Conservation (phyloP, 768 basidiomycete species). For the Collybia mongolica region DNA sequence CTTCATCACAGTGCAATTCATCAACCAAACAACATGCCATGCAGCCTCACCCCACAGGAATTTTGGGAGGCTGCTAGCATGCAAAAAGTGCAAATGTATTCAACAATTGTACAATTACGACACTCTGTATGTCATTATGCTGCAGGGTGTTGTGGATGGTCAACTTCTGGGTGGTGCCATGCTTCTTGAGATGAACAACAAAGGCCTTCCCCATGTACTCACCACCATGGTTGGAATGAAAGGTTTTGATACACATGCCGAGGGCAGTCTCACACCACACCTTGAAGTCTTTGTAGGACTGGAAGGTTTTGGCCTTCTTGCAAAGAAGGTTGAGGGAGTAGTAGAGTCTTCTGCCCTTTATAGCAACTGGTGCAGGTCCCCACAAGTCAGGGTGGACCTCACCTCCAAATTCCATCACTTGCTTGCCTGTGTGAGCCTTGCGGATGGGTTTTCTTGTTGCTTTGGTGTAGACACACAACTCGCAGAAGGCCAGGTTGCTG, state of each 20-base stretch:
- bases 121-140: conserved; percentile 42
- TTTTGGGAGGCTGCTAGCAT: conserved; percentile 29
- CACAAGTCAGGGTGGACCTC: too few relatives aligned
- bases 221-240: conserved; percentile 34
- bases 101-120: conserved; percentile 33
- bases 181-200: conserved; percentile 15
- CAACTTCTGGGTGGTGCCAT: conserved; percentile 34
- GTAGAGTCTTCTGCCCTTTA: too few relatives aligned
- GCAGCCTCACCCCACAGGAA: conserved; percentile 39
- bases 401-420: conserved; percentile 20
- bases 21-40: conserved; percentile 30
- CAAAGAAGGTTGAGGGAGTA: conserved; percentile 19
- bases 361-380: too few relatives aligned
- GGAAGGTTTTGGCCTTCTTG: conserved; percentile 20
- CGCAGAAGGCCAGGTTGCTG: conserved; percentile 30
- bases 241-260: conserved; percentile 17
- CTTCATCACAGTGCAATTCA: conserved; percentile 19
- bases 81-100: conserved; percentile 33
- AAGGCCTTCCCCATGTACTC: conserved; percentile 34
- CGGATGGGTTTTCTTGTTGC: conserved; percentile 28
- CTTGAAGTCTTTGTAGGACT: conserved; percentile 23
- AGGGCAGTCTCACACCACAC: conserved; percentile 27
- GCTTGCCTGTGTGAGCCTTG: conserved; percentile 26
- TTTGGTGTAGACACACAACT: conserved; percentile 44
- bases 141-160: conserved; percentile 33